Conservation (phyloP, 1,284 basidiomycete species). For the Leucocoprinus gongylophorus region DNA sequence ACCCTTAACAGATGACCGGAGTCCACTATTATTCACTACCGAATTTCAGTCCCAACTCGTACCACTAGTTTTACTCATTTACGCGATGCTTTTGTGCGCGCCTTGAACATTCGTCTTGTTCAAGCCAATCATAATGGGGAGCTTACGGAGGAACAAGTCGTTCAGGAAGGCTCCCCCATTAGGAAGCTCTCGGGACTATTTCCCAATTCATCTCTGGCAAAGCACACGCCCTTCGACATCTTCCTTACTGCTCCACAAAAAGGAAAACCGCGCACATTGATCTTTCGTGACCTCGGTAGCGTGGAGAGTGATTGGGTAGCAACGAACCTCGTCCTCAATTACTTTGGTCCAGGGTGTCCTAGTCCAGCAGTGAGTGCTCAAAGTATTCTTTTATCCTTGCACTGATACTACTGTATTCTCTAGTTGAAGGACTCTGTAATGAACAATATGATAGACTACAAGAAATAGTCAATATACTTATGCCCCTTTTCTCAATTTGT, state of each 20-base stretch:
- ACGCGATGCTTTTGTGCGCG: constrained; percentile 79
- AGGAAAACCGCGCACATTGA: constrained; percentile 43
- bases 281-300: constrained; percentile 67
- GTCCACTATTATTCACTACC: neutral
- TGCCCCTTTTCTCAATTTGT: neutral
- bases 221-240: constrained; percentile 63
- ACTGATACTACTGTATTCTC: neutral
- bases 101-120: constrained; percentile 61
- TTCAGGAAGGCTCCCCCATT: constrained; percentile 53
- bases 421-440: constrained; percentile 42
- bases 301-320: constrained; percentile 71
- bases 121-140: constrained; percentile 44
- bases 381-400: neutral
- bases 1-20: neutral
- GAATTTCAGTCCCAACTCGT: constrained; percentile 65
- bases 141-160: constrained; percentile 52
- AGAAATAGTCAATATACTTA: constrained; percentile 14
- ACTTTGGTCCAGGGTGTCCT: constrained; percentile 62
- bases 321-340: constrained; percentile 63
- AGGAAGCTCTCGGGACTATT: constrained; percentile 71
- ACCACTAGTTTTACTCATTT: constrained; percentile 77
- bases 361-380: constrained; percentile 58
- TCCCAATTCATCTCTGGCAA: constrained; percentile 58
- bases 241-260: constrained; percentile 52
- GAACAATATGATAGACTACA: constrained; percentile 23